These are phyloP conservation scores for Capillidium rhysosporum DNA, from an alignment of 371 early-diverging fungal genomes.

Conservation along the genomic window DNA sequence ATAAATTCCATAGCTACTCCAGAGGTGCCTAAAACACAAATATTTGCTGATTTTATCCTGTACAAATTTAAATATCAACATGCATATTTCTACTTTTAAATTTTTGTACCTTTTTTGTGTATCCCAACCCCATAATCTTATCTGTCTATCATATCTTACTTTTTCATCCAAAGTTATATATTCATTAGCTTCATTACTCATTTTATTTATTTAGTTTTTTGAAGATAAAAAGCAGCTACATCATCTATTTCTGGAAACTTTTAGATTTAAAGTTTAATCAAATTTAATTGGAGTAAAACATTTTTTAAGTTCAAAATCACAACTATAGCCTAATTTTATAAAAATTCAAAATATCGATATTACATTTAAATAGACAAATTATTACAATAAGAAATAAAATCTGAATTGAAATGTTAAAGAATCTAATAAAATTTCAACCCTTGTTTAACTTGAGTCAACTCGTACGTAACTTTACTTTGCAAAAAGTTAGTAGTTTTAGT, in stretches of 20 bases:
- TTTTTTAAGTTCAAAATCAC: too few species aligned
- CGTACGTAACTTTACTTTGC: not conserved
- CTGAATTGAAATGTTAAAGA: too few species aligned
- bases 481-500: not conserved
- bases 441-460: too few species aligned
- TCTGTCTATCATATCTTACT: conserved; percentile 85
- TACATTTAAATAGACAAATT: too few species aligned
- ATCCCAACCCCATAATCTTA: conserved; percentile 86
- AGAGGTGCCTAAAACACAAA: conserved; percentile 43
- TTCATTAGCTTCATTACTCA: not conserved
- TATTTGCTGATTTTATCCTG: conserved; percentile 54
- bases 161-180: conserved; percentile 42
- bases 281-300: too few species aligned
- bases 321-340: too few species aligned
- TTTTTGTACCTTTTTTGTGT: conserved; percentile 56
- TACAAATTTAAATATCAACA: not conserved
- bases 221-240: too few species aligned
- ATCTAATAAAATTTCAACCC: too few species aligned
- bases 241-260: too few species aligned
- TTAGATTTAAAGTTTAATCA: too few species aligned
- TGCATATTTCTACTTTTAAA: not conserved
- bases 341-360: too few species aligned
- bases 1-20: conserved; percentile 57
- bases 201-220: not conserved
- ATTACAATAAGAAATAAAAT: too few species aligned